These are phyloP conservation scores for Sarocladiaceae sp. DNA, from an alignment of 2,329 filamentous ascomycete genomes.

Conservation along the genomic window DNA sequence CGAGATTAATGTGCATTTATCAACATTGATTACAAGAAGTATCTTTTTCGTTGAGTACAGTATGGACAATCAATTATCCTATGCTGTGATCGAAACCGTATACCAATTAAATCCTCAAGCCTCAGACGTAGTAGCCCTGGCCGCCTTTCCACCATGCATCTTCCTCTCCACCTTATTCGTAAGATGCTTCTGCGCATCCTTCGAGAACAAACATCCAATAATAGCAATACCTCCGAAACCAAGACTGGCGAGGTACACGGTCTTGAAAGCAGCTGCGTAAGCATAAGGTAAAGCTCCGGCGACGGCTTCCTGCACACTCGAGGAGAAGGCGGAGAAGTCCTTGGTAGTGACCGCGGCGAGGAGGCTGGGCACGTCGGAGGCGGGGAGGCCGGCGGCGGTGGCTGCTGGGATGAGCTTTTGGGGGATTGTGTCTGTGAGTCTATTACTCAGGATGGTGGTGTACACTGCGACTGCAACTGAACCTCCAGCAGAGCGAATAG, in stretches of 20 bases:
- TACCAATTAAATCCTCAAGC: too few species aligned
- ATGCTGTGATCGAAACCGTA: too few species aligned
- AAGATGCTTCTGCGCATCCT: constrained; percentile 28
- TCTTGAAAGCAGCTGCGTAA: constrained; percentile 33
- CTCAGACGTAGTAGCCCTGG: not conserved
- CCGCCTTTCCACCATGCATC: constrained; percentile 20
- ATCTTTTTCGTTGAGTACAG: too few species aligned
- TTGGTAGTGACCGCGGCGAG: constrained; percentile 25
- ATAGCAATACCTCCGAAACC: constrained; percentile 34
- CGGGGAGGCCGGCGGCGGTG: constrained; percentile 30
- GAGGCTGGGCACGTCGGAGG: constrained; percentile 25
- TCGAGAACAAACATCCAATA: constrained; percentile 28
- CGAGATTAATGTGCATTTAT: too few species aligned
- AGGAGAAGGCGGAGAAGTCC: constrained; percentile 26
- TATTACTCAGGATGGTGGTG: constrained; percentile 32
- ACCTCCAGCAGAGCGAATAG: constrained; percentile 32
- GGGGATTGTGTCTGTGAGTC: constrained; percentile 30
- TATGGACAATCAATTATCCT: too few species aligned
- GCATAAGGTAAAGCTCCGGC: constrained; percentile 24
- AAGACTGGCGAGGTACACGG: constrained; percentile 34
- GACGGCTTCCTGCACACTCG: constrained; percentile 25
- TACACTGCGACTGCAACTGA: constrained; percentile 35
- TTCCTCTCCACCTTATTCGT: constrained; percentile 30
- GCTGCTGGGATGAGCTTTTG: constrained; percentile 28
- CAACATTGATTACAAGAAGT: too few species aligned